These are phyloP conservation scores for Turritis glabra DNA, from an alignment of 345 rosid species.

Conservation along the genomic window DNA sequence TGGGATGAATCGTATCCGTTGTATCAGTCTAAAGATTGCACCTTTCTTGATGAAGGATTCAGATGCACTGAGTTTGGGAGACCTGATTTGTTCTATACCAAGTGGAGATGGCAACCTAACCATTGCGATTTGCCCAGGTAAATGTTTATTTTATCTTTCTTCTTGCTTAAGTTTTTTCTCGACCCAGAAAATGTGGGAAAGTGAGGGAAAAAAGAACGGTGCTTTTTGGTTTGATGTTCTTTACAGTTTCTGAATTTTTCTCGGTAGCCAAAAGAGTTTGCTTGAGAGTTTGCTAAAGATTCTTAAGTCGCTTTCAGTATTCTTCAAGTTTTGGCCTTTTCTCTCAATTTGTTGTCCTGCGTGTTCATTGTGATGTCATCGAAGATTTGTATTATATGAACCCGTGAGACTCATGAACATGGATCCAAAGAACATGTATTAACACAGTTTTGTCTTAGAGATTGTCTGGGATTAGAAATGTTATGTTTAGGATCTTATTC, in stretches of 20 bases:
- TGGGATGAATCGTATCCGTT: conserved; percentile 90
- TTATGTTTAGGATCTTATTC: background rate
- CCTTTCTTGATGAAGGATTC: conserved; percentile 81
- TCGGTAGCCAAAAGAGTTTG: background rate
- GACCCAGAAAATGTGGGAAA: background rate
- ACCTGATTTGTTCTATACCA: conserved; percentile 77
- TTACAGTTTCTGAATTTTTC: conserved; percentile 6
- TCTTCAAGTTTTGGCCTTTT: background rate
- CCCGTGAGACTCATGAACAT: background rate
- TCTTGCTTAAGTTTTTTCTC: background rate
- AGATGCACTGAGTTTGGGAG: conserved; percentile 88
- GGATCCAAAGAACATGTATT: background rate
- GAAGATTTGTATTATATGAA: background rate
- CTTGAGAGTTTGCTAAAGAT: background rate
- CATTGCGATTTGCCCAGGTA: conserved; percentile 86
- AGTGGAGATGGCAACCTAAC: conserved; percentile 98
- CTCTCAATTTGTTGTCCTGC: background rate
- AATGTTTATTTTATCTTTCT: background rate
- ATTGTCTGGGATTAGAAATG: background rate
- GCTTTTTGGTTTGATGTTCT: background rate
- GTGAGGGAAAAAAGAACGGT: background rate
- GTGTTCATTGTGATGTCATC: background rate
- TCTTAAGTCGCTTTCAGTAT: conserved; percentile 5
- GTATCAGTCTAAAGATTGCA: conserved; percentile 83
- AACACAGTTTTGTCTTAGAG: background rate